Base-by-base conservation (phyloP, 345 rosid species). In the Kandelia obovata region DNA sequence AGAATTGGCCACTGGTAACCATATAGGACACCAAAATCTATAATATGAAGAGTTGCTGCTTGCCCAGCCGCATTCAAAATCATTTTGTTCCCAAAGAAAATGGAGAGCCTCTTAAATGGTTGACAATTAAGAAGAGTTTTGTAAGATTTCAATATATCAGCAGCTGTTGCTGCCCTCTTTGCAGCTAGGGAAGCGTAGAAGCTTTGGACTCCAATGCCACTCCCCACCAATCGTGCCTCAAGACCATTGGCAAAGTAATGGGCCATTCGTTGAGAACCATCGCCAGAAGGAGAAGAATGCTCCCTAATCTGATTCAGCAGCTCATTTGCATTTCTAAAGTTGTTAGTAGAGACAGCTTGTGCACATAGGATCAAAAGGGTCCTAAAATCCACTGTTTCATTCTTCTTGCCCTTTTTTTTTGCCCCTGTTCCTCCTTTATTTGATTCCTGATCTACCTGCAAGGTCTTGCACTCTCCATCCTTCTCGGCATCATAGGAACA, bases 1-100 rank as follows among this genome's bases (percentile, higher is more conserved):
- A 95, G 77, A 27, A 88, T 84, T 10, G 99, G 99, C 97, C 97
- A 95, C 13, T 92, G 98, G 71, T 89, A 94, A 71, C 97, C 98
- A 66, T 94, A 94, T 2, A 85, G 81, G 55, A 95, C 83, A 65
- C 99, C 99, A 52, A 95, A 95, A 83, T 95, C 96, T 68, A 95
- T 83, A 26, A 95, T 69, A 75, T 95, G 99, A 71, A 95, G 77
- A 62, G 86, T 81, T 58, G 4, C 78, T n/a, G 92, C 82, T 2
- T 77, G 80, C 20, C 74, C 79, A 55, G 92, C 84, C 58, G 71
- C 73, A 34, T 58, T 72, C 49, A 59, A 62, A 64, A 95, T 87
- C 0, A 82, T 87, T 79, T 71, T 86, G 75, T 87, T 88, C 1
- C 86, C 75, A 0, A 81, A 75, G 66, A 88, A 79, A 71, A 90